Percentiles rank a stretch among this genome's conserved stretches.
Evolutionary conservation across 208 protist genomes (phyloP).

Genomic region (Crithidia brevicula): DNA sequence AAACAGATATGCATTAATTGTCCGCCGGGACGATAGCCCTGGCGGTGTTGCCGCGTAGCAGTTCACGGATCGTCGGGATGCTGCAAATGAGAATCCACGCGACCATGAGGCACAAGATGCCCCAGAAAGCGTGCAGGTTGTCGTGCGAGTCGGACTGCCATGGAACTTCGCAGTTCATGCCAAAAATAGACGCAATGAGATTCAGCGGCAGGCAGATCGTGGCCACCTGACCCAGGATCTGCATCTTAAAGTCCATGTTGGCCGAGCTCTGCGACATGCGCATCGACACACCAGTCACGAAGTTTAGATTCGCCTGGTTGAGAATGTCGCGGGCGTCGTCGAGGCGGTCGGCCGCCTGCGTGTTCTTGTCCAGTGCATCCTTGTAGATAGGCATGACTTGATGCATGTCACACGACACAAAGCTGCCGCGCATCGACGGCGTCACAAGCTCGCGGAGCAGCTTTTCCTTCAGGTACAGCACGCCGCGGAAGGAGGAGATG

Average conservation of each 20-base stretch:
- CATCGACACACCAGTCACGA: constrained; percentile 85
- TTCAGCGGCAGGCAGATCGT: constrained; percentile 88
- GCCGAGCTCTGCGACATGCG: constrained; percentile 86
- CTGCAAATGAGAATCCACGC: constrained; percentile 65
- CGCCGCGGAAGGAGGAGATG: constrained; percentile 60
- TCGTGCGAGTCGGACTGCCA: constrained; percentile 59
- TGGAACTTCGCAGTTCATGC: constrained; percentile 92
- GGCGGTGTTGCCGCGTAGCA: constrained; percentile 42
- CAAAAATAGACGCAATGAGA: constrained; percentile 83
- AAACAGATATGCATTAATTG: constrained; percentile 14
- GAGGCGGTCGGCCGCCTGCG: constrained; percentile 68
- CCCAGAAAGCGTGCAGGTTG: constrained; percentile 66
- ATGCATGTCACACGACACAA: constrained; percentile 44
- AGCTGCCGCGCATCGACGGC: constrained; percentile 74
- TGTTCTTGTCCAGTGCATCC: constrained; percentile 66
- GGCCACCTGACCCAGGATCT: constrained; percentile 76
- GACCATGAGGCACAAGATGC: constrained; percentile 66
- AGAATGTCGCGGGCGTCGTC: constrained; percentile 81
- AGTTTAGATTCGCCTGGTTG: constrained; percentile 89
- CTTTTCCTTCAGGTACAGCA: constrained; percentile 80
- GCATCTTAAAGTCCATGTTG: constrained; percentile 85
- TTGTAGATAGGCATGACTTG: constrained; percentile 45
- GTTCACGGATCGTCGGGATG: constrained; percentile 53
- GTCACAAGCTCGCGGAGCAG: constrained; percentile 72
- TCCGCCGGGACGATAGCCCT: constrained; percentile 64